Evolutionary conservation across 2,329 filamentous ascomycete genomes (phyloP), one percentile per base, ranked within the genome.

Genomic region (Penicillium sp.): DNA sequence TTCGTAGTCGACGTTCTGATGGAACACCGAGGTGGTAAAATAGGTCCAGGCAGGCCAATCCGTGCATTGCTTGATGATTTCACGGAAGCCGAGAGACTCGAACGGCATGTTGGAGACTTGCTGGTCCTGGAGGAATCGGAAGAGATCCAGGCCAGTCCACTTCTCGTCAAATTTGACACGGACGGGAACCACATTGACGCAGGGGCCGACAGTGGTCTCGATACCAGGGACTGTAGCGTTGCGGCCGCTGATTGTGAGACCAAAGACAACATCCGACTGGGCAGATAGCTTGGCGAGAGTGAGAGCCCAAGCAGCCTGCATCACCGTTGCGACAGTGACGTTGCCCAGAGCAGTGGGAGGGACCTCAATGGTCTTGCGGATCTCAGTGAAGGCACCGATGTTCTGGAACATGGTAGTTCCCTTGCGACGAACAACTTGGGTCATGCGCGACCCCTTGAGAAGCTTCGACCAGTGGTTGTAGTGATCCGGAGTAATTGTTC

Each of bases 271-370:
- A 59, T 87, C 83, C 1, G 72, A 72, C 13, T 72, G 65, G 1
- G 65, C 63, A 0, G 80, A 74, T 9, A 79, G 75, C 4, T 77
- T 78, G 1, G 83, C 79, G 1, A 87, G 77, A 15, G 79, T 79
- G 6, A 86, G 65, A 0, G 82, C 81, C 83, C 83, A 87, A 0
- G 82, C 82, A 0, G 83, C 82, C 0, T 83, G 84, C n/a, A 83
- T 82, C 0, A 87, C 71, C 0, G 81, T 85, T 1, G 83, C 82
- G 9, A 81, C 74, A 1, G 83, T 86, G 49, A 84, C 77, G 51
- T 82, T 80, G 42, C 72, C 74, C 57, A 51, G 77, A 66, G 61
- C 81, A 72, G 64, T 78, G 62, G 56, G 78, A 1, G 67, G 61
- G 15, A 71, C 58, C 25, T 68, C 60, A 7, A 72, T 63, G 1